Base-by-base conservation (phyloP, 2,329 filamentous ascomycete genomes). In the Talaromyces sp. region DNA sequence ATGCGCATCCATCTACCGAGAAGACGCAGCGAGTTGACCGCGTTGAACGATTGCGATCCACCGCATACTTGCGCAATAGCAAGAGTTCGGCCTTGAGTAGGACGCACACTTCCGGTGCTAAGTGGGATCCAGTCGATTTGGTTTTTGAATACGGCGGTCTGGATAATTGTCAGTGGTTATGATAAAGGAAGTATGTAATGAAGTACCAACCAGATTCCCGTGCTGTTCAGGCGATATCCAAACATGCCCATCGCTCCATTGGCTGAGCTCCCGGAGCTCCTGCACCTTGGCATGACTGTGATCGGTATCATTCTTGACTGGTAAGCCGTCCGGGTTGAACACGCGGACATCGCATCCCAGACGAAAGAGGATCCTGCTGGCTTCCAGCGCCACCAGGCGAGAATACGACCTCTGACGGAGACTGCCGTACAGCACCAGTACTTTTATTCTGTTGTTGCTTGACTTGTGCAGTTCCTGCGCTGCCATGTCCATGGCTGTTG, bases 41-140 rank as follows among this genome's bases (percentile, higher is more conserved):
- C 83, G 66, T 90, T 89, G 76, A 89, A 89, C 0, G 82, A 85
- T 69, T 89, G 87, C 0, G 83, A 87, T 0, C 87, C 87, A 16
- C 87, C 87, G 58, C 78, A 84, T 0, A 89, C 85, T 70, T 88
- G 85, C 0, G 84, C 83, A 27, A 89, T 79, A 1, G 83, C 82
- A 0, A 89, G 76, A 0, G 86, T 89, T 0, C 86, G 80, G 36
- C 87, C 87, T 73, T 89, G 87, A 0, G 87, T 89, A 0, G 86
- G 87, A 0, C 87, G 83, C 0, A 89, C 82, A 8, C 83, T 84
- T 28, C 87, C 86, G 0, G 83, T 83, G 1, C 78, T 81, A 0
- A 89, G 76, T 0, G 87, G 87, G 44, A 89, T 87, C 87, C 87
- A 89, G 71, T 89, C 87, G 55, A 89, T 89, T 65, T 89, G 86